phyloP scores from a whole-genome alignment of 306 rosid genomes.

The Inga laurina region DNA sequence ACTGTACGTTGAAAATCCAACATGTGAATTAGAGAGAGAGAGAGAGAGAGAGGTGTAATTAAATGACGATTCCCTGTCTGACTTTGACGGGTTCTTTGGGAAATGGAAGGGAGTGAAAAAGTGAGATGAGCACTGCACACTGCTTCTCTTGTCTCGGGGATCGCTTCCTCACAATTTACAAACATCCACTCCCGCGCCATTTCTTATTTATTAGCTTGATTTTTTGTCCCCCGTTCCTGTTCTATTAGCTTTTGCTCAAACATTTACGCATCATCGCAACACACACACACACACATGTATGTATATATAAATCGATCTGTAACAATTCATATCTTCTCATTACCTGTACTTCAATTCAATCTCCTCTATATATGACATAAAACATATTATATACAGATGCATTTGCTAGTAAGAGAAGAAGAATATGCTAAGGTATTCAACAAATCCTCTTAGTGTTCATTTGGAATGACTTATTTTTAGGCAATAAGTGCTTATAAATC shows the following conservation, averaged over 20 bases:
- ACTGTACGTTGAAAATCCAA: background rate
- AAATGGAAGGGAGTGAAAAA: constrained; percentile 53
- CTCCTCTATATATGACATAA: too few species aligned
- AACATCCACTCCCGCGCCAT: background rate
- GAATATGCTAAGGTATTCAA: too few species aligned
- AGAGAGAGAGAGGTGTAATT: background rate
- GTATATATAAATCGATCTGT: too few species aligned
- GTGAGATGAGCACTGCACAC: constrained; percentile 25
- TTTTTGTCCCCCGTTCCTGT: background rate
- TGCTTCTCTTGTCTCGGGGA: background rate
- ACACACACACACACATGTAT: too few species aligned
- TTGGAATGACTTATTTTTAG: too few species aligned
- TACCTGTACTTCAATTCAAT: background rate
- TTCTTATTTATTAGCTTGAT: background rate
- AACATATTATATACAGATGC: too few species aligned
- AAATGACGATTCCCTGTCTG: constrained; percentile 53
- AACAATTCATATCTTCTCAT: background rate
- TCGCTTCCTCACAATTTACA: background rate
- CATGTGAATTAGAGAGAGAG: background rate
- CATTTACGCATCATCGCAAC: background rate
- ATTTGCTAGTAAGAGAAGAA: too few species aligned
- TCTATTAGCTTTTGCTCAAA: background rate
- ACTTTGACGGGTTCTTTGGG: constrained; percentile 63
- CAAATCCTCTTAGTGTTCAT: too few species aligned
- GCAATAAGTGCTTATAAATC: too few species aligned